Conservation (phyloP, 2,329 filamentous ascomycete genomes). For the Diaporthe citri region DNA sequence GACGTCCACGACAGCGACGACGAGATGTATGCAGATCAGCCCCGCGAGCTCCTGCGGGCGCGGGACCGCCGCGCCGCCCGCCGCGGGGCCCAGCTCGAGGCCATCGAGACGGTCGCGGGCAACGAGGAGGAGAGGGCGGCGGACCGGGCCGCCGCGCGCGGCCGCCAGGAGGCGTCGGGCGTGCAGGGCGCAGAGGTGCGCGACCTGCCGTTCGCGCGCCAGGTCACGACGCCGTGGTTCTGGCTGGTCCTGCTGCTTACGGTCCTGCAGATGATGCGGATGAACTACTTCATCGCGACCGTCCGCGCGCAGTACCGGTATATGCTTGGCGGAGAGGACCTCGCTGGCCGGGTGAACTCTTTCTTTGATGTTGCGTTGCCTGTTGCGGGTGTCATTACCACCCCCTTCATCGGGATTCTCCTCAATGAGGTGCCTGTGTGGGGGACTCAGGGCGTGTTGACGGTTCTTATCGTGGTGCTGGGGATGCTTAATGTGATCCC, state of each 20-base stretch:
- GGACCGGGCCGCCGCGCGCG: slow-evolving; percentile 62
- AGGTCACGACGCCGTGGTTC: slow-evolving; percentile 79
- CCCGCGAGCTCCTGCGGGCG: slow-evolving; percentile 56
- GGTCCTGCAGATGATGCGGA: slow-evolving; percentile 70
- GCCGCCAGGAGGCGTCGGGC: slow-evolving; percentile 70
- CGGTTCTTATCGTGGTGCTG: slow-evolving; percentile 70
- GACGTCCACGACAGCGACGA: slow-evolving; percentile 68
- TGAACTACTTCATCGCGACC: slow-evolving; percentile 80
- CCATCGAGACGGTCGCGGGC: slow-evolving; percentile 74
- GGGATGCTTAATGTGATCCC: slow-evolving; percentile 72
- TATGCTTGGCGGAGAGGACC: slow-evolving; percentile 64
- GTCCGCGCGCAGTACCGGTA: slow-evolving; percentile 78
- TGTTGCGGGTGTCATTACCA: slow-evolving; percentile 75
- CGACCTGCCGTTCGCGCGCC: slow-evolving; percentile 70
- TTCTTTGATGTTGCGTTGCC: slow-evolving; percentile 68
- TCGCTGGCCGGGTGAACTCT: slow-evolving; percentile 52
- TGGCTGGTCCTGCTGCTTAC: slow-evolving; percentile 77
- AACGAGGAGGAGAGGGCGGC: slow-evolving; percentile 67
- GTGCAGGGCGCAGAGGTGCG: slow-evolving; percentile 79
- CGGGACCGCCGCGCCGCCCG: slow-evolving; percentile 59
- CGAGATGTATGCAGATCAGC: slow-evolving; percentile 59
- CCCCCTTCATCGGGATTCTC: slow-evolving; percentile 79
- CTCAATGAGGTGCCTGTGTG: slow-evolving; percentile 76
- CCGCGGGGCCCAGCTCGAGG: slow-evolving; percentile 68
- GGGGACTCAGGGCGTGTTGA: slow-evolving; percentile 69